Evolutionary conservation across 768 basidiomycete genomes (phyloP), one percentile per base, ranked within the genome.

Genomic region (Leccinellum rugosiceps): DNA sequence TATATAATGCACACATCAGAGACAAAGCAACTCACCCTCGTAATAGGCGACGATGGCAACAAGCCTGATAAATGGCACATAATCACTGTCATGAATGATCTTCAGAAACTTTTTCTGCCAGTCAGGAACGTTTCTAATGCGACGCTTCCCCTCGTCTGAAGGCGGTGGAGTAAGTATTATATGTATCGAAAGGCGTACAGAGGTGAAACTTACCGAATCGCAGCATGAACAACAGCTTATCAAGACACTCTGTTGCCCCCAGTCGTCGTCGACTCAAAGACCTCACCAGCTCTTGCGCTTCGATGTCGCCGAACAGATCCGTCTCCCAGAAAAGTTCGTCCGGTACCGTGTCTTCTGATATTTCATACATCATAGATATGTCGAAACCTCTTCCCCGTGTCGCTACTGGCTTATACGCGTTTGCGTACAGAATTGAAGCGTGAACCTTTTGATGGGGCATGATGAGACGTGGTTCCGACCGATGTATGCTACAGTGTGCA

Each of bases 11-110:
- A 15, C 4, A 34, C 2, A 10, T 23, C 21, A 9, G 3, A 30
- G 21, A 43, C 17, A 17, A 35, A 3, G 17, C 15, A 25, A 38
- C 66, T 49, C n/a, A 68, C 66, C 64, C 31, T 67, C 66, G 11
- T 56, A 63, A 41, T 66, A 67, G 14, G 65, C 65, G 1, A 67
- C 58, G 21, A 67, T 59, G 4, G 63, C 50, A 8, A 65, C 65
- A 10, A 67, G 61, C 52, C 57, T 58, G 2, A 68, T 58, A 8
- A 68, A 56, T 7, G 58, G 48, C 6, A 57, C 50, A 21, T 58
- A 68, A 8, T 58, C 8, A 14, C 3, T 30, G 23, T 52, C 53
- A 4, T 41, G 9, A 13, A 68, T 60, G 46, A 63, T 57, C 1
- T 31, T 44, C 25, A 7, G 46, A 30, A 67, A 60, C 31, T 54